phyloP scores from a whole-genome alignment of 1,284 basidiomycete genomes.

The Naganishia sp. region DNA sequence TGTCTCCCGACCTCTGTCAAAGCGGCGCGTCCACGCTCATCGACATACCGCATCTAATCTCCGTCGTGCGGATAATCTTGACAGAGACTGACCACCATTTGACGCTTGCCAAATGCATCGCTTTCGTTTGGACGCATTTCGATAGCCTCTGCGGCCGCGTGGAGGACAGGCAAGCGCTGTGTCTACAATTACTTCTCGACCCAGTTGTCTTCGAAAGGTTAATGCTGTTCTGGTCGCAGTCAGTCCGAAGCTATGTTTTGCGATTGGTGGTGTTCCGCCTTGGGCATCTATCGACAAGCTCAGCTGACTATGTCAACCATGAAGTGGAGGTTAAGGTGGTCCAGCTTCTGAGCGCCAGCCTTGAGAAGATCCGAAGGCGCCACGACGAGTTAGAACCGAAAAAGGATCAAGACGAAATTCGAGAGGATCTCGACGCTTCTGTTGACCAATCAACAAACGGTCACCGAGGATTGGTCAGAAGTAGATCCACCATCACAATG shows the following conservation, averaged over 20 bases:
- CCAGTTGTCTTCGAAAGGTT: conserved; percentile 55
- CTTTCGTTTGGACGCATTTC: conserved; percentile 58
- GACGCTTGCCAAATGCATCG: conserved; percentile 56
- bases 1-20: conserved; percentile 23
- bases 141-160: conserved; percentile 55
- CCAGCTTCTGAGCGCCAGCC: conserved; percentile 54
- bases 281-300: conserved; percentile 54
- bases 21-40: conserved; percentile 41
- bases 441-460: conserved; percentile 13
- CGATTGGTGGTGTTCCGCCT: conserved; percentile 58
- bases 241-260: conserved; percentile 56
- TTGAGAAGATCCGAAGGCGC: conserved; percentile 56
- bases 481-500: conserved; percentile 55
- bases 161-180: conserved; percentile 54
- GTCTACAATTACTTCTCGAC: conserved; percentile 55
- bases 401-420: conserved; percentile 34
- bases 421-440: conserved; percentile 33
- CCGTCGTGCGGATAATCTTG: conserved; percentile 55
- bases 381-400: conserved; percentile 55
- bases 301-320: conserved; percentile 44
- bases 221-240: conserved; percentile 57
- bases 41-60: conserved; percentile 55
- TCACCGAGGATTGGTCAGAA: conserved; percentile 34
- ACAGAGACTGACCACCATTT: conserved; percentile 58
- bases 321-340: conserved; percentile 55